Conservation (phyloP, 2,329 filamentous ascomycete species). For the Xylariaceae sp. region DNA sequence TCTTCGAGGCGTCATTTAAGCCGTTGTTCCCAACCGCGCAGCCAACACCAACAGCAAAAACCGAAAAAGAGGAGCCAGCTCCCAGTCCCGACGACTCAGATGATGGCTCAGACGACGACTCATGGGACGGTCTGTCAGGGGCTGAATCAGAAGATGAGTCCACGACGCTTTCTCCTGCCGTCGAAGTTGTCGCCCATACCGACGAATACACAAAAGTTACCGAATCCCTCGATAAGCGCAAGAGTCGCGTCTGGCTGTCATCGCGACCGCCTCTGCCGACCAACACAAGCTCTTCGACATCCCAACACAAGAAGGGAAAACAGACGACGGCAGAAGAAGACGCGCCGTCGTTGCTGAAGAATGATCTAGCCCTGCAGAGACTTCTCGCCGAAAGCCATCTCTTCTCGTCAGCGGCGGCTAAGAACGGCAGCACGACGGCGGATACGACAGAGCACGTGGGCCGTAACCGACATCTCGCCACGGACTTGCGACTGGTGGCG, state of each 20-base stretch:
- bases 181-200: constrained; percentile 61
- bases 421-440: constrained; percentile 26
- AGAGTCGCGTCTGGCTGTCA: constrained; percentile 66
- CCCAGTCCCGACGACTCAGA: constrained; percentile 9
- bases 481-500: constrained; percentile 75
- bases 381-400: constrained; percentile 69
- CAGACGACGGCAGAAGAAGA: constrained; percentile 51
- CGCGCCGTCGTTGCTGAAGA: constrained; percentile 67
- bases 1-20: constrained; percentile 85
- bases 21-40: constrained; percentile 46
- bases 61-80: constrained; percentile 36
- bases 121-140: constrained; percentile 42
- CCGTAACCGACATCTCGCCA: constrained; percentile 70
- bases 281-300: constrained; percentile 22
- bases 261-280: constrained; percentile 42
- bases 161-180: constrained; percentile 21
- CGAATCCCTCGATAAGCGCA: constrained; percentile 55
- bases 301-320: constrained; percentile 22
- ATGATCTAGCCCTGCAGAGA: constrained; percentile 87
- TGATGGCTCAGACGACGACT: constrained; percentile 16
- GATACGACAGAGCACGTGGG: constrained; percentile 45
- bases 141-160: constrained; percentile 26
- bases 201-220: constrained; percentile 33
- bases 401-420: constrained; percentile 34
- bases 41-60: constrained; percentile 10